These are phyloP conservation scores for Talaromyces sp. DNA, from an alignment of 2,329 filamentous ascomycete genomes.

Conservation along the genomic window DNA sequence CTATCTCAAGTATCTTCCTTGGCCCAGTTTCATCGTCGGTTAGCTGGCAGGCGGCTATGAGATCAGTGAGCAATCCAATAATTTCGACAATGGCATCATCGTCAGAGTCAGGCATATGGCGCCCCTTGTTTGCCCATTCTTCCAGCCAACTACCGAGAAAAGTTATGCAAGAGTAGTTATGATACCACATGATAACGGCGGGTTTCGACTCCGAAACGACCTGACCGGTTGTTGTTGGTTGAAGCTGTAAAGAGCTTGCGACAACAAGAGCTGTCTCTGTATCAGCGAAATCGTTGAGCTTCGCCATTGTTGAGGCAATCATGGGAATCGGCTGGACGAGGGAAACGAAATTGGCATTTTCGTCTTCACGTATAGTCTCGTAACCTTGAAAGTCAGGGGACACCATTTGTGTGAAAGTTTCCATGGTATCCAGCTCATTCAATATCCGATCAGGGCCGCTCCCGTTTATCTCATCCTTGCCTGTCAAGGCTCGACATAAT, in stretches of 20 bases:
- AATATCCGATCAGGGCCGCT: constrained; percentile 53
- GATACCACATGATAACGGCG: constrained; percentile 67
- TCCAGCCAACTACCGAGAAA: constrained; percentile 67
- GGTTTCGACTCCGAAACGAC: constrained; percentile 75
- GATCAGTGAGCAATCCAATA: constrained; percentile 65
- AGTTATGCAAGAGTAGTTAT: constrained; percentile 71
- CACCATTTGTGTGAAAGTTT: constrained; percentile 72
- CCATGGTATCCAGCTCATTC: constrained; percentile 62
- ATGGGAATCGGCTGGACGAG: constrained; percentile 55
- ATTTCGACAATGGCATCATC: constrained; percentile 65
- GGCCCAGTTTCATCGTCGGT: constrained; percentile 33
- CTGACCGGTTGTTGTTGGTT: constrained; percentile 38
- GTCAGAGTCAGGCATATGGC: constrained; percentile 50
- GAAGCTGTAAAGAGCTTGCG: constrained; percentile 34
- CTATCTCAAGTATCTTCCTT: constrained; percentile 45
- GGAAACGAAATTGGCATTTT: constrained; percentile 73
- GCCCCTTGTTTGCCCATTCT: constrained; percentile 43
- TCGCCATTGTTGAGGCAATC: constrained; percentile 29
- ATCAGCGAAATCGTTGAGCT: constrained; percentile 20
- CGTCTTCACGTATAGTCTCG: constrained; percentile 74
- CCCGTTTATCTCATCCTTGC: constrained; percentile 40
- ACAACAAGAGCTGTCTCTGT: constrained; percentile 32
- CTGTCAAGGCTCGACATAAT: constrained; percentile 61
- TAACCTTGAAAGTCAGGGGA: constrained; percentile 68
- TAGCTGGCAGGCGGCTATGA: constrained; percentile 50